Conservation (phyloP, 176 grass and related monocot species). For the Tuctoria greenei region DNA sequence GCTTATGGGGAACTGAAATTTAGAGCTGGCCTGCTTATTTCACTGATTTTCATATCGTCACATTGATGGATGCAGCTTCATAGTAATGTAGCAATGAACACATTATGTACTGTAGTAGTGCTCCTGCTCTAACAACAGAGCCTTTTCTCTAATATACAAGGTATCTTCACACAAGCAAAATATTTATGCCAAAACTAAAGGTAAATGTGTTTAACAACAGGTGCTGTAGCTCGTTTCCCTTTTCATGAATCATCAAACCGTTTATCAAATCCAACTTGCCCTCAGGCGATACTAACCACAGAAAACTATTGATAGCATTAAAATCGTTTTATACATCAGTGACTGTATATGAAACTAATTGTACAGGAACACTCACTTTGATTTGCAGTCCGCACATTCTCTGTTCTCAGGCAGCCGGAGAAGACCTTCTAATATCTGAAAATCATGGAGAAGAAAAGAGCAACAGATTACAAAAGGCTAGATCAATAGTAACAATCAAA, state of each 20-base stretch:
- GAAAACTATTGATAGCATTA: background rate
- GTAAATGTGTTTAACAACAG: background rate
- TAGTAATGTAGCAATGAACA: background rate
- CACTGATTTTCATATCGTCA: background rate
- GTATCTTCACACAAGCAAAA: background rate
- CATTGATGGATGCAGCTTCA: background rate
- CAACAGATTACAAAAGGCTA: background rate
- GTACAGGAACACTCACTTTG: conserved; percentile 66
- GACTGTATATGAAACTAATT: conserved; percentile 5
- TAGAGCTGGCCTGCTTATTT: background rate
- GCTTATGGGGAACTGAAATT: background rate
- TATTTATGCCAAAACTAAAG: conserved; percentile 19
- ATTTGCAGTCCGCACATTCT: conserved; percentile 96
- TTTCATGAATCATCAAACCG: background rate
- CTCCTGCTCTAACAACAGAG: background rate
- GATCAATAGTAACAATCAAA: background rate
- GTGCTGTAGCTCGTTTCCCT: background rate
- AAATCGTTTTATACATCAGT: background rate
- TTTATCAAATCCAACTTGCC: background rate
- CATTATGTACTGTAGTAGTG: background rate
- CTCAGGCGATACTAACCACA: background rate
- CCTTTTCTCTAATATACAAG: background rate
- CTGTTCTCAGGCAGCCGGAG: conserved; percentile 77
- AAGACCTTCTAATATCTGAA: conserved; percentile 82
- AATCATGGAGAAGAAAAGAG: conserved; percentile 2